phyloP scores from a whole-genome alignment of 2,329 filamentous ascomycete species.

The Coniochaeta sp. region DNA sequence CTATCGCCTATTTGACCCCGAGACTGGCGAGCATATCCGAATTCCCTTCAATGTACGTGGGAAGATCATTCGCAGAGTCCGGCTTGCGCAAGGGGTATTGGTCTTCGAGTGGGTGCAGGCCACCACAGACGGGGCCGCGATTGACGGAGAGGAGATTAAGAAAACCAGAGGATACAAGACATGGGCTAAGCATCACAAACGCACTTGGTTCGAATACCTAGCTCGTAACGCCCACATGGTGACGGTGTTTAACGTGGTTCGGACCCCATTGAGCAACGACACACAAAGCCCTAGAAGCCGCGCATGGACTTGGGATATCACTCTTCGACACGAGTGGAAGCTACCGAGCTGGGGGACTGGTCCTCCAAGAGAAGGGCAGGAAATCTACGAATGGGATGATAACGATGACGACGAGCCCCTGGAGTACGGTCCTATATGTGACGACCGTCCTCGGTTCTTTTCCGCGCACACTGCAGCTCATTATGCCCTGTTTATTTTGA shows the following conservation, averaged over 20 bases:
- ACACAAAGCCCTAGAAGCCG: not conserved
- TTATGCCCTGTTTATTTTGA: constrained; percentile 45
- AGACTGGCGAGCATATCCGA: constrained; percentile 28
- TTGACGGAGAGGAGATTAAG: not conserved
- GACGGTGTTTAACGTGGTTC: constrained; percentile 46
- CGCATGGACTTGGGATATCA: constrained; percentile 31
- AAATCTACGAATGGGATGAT: too few species aligned
- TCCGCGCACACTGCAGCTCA: constrained; percentile 52
- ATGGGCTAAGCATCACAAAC: constrained; percentile 33
- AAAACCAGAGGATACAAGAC: not conserved
- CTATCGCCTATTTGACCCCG: constrained; percentile 39
- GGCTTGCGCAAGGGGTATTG: constrained; percentile 47
- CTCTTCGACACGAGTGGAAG: constrained; percentile 53
- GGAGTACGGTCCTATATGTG: too few species aligned
- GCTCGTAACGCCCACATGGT: constrained; percentile 50
- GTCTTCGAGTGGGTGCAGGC: constrained; percentile 57
- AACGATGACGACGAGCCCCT: not conserved
- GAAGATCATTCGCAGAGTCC: constrained; percentile 46
- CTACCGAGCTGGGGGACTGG: constrained; percentile 24
- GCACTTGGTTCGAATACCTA: constrained; percentile 40
- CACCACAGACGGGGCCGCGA: constrained; percentile 4
- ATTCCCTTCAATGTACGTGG: constrained; percentile 44
- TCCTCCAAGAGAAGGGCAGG: not conserved
- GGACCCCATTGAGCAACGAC: not conserved
- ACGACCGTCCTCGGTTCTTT: constrained; percentile 44